phyloP scores from a whole-genome alignment of 1,284 basidiomycete genomes.

The Tremellales sp. region DNA sequence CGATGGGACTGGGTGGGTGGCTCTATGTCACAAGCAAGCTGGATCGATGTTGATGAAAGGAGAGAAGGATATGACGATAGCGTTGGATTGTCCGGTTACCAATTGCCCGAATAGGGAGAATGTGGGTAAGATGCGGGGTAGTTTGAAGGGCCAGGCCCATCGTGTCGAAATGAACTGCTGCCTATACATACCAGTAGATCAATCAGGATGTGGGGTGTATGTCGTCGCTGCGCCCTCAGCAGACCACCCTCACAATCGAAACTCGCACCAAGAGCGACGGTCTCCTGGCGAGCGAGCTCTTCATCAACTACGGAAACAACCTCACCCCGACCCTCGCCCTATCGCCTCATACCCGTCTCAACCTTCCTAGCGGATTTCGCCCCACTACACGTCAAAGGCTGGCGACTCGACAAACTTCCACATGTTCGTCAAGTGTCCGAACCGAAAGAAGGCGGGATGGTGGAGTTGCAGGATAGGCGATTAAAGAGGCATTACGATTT shows the following conservation, averaged over 20 bases:
- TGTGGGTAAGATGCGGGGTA: background rate
- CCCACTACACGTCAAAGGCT: slow-evolving; percentile 33
- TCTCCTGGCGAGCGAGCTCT: no score
- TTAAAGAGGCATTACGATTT: slow-evolving; percentile 30
- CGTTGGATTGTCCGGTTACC: background rate
- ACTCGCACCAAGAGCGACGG: no score
- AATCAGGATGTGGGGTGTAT: no score
- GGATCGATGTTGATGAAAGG: no score
- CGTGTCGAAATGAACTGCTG: no score
- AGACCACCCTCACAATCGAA: no score
- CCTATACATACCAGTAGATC: no score
- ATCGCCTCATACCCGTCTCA: slow-evolving; percentile 30
- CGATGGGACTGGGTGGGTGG: no score
- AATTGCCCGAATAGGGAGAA: background rate
- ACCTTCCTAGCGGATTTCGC: slow-evolving; percentile 31
- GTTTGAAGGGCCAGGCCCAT: no score
- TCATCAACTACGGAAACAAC: background rate
- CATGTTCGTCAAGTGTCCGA: background rate
- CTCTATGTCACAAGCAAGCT: no score
- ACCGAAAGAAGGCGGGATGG: slow-evolving; percentile 4
- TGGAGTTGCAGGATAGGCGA: slow-evolving; percentile 30
- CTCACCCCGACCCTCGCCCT: slow-evolving; percentile 27
- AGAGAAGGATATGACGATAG: background rate
- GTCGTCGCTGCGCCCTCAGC: no score
- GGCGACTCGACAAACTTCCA: slow-evolving; percentile 25